These are phyloP conservation scores for Scheffersomyces segobiensis DNA, from an alignment of 1,139 yeast genomes.

Conservation along the genomic window DNA sequence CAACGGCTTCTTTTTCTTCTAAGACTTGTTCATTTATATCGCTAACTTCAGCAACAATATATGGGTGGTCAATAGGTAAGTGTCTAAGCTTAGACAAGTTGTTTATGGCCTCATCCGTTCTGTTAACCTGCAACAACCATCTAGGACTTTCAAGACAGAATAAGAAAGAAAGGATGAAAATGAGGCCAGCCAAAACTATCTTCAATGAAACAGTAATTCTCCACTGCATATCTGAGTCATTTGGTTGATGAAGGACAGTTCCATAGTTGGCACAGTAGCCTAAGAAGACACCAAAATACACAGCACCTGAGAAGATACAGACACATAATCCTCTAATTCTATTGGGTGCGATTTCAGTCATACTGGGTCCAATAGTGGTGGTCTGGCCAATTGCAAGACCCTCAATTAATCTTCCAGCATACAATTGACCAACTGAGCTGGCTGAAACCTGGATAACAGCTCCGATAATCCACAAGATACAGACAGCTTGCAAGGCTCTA, in stretches of 20 bases:
- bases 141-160: conserved; percentile 47
- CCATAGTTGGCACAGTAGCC: conserved; percentile 53
- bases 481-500: conserved; percentile 48
- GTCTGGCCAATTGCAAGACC: conserved; percentile 61
- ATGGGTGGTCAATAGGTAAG: conserved; percentile 52
- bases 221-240: conserved; percentile 36
- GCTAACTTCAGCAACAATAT: conserved; percentile 52
- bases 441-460: conserved; percentile 52
- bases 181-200: conserved; percentile 42
- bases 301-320: conserved; percentile 56
- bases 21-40: conserved; percentile 50
- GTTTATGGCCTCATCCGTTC: conserved; percentile 34
- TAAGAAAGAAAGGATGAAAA: conserved; percentile 35
- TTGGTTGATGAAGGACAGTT: conserved; percentile 33
- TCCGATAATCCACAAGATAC: conserved; percentile 47
- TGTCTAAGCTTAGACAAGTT: conserved; percentile 48
- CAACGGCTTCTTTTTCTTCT: conserved; percentile 36
- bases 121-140: conserved; percentile 42
- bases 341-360: conserved; percentile 55
- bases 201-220: conserved; percentile 25
- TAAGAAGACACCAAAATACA: conserved; percentile 54
- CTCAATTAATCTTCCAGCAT: conserved; percentile 56
- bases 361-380: conserved; percentile 55
- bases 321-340: conserved; percentile 53
- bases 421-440: conserved; percentile 45